Percentiles rank a stretch among this genome's conserved stretches.
Conservation (phyloP, 495 filamentous ascomycete species). For the Daldinia loculata region DNA sequence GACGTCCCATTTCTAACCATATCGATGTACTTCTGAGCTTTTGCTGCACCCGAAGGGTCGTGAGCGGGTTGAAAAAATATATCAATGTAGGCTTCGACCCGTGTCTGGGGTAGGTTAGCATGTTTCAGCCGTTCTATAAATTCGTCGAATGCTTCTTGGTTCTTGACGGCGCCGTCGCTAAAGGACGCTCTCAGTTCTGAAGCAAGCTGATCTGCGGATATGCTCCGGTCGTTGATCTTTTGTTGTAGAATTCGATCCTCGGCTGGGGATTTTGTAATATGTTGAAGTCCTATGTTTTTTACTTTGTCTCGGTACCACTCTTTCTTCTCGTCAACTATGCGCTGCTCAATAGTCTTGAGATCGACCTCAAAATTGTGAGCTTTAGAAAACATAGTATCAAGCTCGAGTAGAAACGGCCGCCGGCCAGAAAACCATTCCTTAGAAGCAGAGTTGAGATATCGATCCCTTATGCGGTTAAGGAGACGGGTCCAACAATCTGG, state of each 20-base stretch:
- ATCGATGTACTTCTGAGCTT: constrained; percentile 52
- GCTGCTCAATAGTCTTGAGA: constrained; percentile 51
- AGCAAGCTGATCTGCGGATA: constrained; percentile 39
- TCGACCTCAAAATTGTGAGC: constrained; percentile 50
- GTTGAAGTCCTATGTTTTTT: constrained; percentile 44
- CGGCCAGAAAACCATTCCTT: constrained; percentile 57
- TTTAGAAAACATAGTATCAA: constrained; percentile 51
- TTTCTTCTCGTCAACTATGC: constrained; percentile 53
- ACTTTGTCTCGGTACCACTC: constrained; percentile 55
- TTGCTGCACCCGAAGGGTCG: constrained; percentile 30
- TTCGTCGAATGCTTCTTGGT: constrained; percentile 38
- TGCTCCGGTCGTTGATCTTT: constrained; percentile 41
- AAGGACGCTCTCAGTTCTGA: constrained; percentile 40
- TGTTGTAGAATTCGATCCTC: constrained; percentile 41
- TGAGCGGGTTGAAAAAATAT: constrained; percentile 47
- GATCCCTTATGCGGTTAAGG: constrained; percentile 48
- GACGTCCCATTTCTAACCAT: constrained; percentile 48
- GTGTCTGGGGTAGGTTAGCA: constrained; percentile 35
- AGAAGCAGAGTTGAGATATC: constrained; percentile 47
- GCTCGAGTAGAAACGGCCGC: constrained; percentile 50
- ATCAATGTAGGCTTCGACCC: constrained; percentile 46
- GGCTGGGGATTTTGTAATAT: constrained; percentile 32
- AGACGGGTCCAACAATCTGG: constrained; percentile 50
- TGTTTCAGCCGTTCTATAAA: constrained; percentile 43
- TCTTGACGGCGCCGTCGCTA: constrained; percentile 34